A percentile compares a stretch with the other conserved stretches of the same genome.
phyloP scores from a whole-genome alignment of 108 stramenopile genomes.

The Poteriospumella lacustris region DNA sequence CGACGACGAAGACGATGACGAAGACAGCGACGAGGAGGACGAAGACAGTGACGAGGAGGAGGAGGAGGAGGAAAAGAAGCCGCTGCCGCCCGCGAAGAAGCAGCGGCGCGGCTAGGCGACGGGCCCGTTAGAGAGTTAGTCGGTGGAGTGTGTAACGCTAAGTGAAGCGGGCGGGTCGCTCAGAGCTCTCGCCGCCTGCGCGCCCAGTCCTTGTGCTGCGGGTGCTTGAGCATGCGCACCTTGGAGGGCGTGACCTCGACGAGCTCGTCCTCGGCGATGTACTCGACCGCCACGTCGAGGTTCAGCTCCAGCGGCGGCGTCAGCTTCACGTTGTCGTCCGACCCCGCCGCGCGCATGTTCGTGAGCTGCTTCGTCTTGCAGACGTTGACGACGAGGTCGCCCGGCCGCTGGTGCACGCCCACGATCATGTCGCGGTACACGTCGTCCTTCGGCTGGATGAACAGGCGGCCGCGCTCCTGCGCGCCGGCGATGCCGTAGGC shows the following conservation, averaged over 20 bases:
- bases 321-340: slow-evolving; percentile 84
- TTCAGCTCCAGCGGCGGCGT: slow-evolving; percentile 80
- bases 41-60: background rate
- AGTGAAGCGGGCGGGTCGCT: too few species aligned
- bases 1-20: slow-evolving; percentile 1
- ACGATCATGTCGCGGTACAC: slow-evolving; percentile 56
- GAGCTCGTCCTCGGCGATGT: slow-evolving; percentile 58
- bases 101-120: too few species aligned
- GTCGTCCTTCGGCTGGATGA: slow-evolving; percentile 56
- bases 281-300: slow-evolving; percentile 92
- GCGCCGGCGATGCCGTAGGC: slow-evolving; percentile 84
- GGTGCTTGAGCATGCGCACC: slow-evolving; percentile 46
- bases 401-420: slow-evolving; percentile 94
- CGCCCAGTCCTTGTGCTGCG: slow-evolving; percentile 21
- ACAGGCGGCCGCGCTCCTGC: slow-evolving; percentile 86
- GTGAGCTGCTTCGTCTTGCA: slow-evolving; percentile 92
- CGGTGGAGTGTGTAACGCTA: too few species aligned
- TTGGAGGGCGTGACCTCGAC: slow-evolving; percentile 50
- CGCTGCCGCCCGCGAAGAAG: too few species aligned
- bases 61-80: background rate
- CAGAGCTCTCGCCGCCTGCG: background rate
- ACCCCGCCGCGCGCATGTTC: slow-evolving; percentile 93
- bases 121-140: too few species aligned
- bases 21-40: background rate
- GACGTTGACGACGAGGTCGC: slow-evolving; percentile 92